Evolutionary conservation across 106 monocot genomes (phyloP).

Genomic region (Cymbidium sinense): DNA sequence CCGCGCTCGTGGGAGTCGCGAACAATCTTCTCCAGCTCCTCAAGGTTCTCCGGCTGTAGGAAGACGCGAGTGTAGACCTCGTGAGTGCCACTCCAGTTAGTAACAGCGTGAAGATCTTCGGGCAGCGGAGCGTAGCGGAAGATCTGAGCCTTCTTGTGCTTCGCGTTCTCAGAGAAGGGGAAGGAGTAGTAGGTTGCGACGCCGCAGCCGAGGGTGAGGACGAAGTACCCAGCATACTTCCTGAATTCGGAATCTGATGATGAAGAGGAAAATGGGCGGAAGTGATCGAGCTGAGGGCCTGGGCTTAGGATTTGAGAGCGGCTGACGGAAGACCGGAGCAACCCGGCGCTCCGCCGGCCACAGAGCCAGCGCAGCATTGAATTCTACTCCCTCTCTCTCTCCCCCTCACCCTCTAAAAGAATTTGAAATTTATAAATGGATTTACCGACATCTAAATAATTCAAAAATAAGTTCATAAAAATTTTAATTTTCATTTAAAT

Average conservation of each 20-base stretch:
- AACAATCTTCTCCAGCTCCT: slow-evolving; percentile 58
- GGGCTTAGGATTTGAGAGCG: neutral
- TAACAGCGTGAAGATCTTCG: slow-evolving; percentile 86
- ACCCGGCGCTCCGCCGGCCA: neutral
- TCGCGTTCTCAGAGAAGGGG: slow-evolving; percentile 58
- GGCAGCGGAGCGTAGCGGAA: slow-evolving; percentile 92
- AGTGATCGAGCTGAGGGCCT: slow-evolving; percentile 17
- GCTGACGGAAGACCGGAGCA: neutral
- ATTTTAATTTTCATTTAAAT: too few relatives aligned
- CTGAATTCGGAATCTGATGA: slow-evolving; percentile 63
- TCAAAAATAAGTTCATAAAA: too few relatives aligned
- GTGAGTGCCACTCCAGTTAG: slow-evolving; percentile 98
- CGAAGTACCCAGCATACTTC: slow-evolving; percentile 77
- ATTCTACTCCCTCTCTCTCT: neutral
- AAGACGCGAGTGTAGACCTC: slow-evolving; percentile 79
- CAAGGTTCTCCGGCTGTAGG: slow-evolving; percentile 73
- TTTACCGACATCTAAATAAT: too few relatives aligned
- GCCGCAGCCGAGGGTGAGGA: slow-evolving; percentile 69
- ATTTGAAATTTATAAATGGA: too few relatives aligned
- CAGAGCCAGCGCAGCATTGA: neutral
- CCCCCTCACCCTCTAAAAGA: neutral
- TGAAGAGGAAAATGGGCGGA: slow-evolving; percentile 27
- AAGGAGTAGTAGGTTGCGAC: slow-evolving; percentile 92
- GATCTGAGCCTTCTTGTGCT: slow-evolving; percentile 85
- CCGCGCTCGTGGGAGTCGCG: slow-evolving; percentile 37